Evolutionary conservation across 345 rosid species (phyloP).

Genomic region (Euphorbia pulcherrima): DNA sequence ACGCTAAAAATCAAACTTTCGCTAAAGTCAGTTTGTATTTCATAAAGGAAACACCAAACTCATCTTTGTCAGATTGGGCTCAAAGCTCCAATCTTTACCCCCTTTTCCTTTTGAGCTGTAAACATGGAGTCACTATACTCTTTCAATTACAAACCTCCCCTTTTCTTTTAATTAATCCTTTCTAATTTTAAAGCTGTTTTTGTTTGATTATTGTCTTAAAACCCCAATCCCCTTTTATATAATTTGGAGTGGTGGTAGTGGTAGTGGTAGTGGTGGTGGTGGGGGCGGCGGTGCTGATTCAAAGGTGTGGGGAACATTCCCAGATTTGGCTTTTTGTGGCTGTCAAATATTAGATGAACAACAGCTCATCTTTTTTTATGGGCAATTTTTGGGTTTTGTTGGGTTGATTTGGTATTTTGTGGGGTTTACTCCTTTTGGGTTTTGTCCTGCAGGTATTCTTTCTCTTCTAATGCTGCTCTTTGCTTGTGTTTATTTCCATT

Average conservation of each 20-base stretch:
- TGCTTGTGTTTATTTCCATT: conserved; percentile 14
- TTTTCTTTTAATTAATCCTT: not conserved
- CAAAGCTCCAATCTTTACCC: not conserved
- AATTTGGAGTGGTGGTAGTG: not conserved
- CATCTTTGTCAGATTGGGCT: conserved; percentile 38
- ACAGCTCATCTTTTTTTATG: conserved; percentile 48
- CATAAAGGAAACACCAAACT: conserved; percentile 32
- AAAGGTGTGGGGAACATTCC: conserved; percentile 38
- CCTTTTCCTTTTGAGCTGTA: not conserved
- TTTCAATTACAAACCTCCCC: not conserved
- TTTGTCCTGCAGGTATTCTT: conserved; percentile 16
- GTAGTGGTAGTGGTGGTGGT: conserved; percentile 15
- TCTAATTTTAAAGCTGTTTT: conserved; percentile 5
- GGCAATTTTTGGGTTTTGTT: conserved; percentile 27
- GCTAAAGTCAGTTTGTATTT: conserved; percentile 27
- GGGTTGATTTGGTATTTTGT: conserved; percentile 30
- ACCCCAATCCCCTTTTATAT: not conserved
- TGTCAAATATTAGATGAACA: conserved; percentile 37
- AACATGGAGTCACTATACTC: conserved; percentile 7
- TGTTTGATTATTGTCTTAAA: conserved; percentile 9
- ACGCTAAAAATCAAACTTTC: conserved; percentile 7
- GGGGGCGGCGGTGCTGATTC: conserved; percentile 48
- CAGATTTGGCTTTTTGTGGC: conserved; percentile 41
- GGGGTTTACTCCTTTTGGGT: conserved; percentile 32
- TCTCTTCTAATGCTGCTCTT: conserved; percentile 9